Conservation (phyloP, 208 protist genomes). For the Acanthamoeba lenticulata region DNA sequence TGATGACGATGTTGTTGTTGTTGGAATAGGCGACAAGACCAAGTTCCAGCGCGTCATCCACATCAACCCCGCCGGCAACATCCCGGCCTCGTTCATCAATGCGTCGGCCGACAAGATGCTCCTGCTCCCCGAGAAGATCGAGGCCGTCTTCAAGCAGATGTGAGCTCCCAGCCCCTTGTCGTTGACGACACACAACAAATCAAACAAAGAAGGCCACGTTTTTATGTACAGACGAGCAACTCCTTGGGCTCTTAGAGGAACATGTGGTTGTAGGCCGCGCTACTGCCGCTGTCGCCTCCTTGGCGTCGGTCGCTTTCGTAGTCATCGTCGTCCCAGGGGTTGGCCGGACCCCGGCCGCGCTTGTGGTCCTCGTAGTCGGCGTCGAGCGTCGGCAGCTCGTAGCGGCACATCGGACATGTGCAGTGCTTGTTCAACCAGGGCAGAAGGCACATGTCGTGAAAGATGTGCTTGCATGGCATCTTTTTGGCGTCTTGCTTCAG, state of each 20-base stretch:
- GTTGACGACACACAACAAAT: too few species aligned
- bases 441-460: slow-evolving; percentile 75
- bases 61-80: neutral
- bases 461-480: slow-evolving; percentile 78
- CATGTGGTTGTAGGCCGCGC: neutral
- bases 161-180: too few species aligned
- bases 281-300: neutral
- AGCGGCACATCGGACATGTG: slow-evolving; percentile 80
- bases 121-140: too few species aligned
- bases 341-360: neutral
- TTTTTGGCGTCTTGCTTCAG: slow-evolving; percentile 29
- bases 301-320: neutral
- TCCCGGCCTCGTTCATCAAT: neutral
- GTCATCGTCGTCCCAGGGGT: slow-evolving; percentile 3
- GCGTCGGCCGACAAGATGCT: neutral
- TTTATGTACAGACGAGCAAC: too few species aligned
- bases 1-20: neutral
- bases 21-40: neutral
- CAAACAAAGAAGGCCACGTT: neutral
- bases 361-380: slow-evolving; percentile 21
- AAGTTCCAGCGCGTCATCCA: neutral
- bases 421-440: slow-evolving; percentile 77
- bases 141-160: too few species aligned
- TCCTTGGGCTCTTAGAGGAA: neutral
- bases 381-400: slow-evolving; percentile 76